These are phyloP conservation scores for Epithele typhae DNA, from an alignment of 768 basidiomycete species.

Conservation along the genomic window DNA sequence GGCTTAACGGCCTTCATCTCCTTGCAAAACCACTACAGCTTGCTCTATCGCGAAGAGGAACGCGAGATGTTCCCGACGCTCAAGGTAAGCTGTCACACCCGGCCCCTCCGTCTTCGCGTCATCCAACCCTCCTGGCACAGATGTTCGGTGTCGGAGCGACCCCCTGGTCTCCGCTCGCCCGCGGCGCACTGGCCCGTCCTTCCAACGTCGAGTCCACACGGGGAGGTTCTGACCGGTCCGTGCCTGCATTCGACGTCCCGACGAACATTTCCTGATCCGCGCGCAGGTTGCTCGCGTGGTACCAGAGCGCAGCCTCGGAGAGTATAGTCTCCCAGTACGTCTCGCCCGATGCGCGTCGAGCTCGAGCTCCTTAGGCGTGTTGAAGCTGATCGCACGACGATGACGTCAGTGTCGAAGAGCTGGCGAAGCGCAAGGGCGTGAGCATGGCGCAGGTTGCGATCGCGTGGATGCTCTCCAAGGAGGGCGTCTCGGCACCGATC, in stretches of 20 bases:
- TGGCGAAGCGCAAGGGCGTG: too few species aligned
- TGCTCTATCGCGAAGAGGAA: slow-evolving; percentile 60
- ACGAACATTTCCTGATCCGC: too few species aligned
- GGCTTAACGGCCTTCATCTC: slow-evolving; percentile 50
- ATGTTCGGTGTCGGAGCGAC: slow-evolving; percentile 28
- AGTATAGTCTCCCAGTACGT: too few species aligned
- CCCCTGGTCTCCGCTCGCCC: slow-evolving; percentile 35
- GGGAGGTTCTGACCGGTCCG: slow-evolving; percentile 19
- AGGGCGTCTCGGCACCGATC: too few species aligned
- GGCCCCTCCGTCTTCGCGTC: neutral
- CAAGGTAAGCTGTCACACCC: slow-evolving; percentile 15
- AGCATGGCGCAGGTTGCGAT: too few species aligned
- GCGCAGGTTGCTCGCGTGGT: too few species aligned
- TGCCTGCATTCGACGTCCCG: slow-evolving; percentile 18
- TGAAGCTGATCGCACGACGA: too few species aligned
- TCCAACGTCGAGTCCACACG: slow-evolving; percentile 20
- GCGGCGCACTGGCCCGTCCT: slow-evolving; percentile 29
- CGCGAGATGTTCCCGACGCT: slow-evolving; percentile 52
- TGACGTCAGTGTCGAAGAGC: too few species aligned
- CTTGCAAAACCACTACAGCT: slow-evolving; percentile 59
- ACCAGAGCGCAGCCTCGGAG: too few species aligned
- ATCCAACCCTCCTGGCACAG: slow-evolving; percentile 2
- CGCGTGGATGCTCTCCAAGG: too few species aligned
- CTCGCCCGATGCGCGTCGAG: too few species aligned
- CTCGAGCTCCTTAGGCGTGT: too few species aligned